Conservation (phyloP, 2,329 filamentous ascomycete species). For the Epichloe brachyelytri region DNA sequence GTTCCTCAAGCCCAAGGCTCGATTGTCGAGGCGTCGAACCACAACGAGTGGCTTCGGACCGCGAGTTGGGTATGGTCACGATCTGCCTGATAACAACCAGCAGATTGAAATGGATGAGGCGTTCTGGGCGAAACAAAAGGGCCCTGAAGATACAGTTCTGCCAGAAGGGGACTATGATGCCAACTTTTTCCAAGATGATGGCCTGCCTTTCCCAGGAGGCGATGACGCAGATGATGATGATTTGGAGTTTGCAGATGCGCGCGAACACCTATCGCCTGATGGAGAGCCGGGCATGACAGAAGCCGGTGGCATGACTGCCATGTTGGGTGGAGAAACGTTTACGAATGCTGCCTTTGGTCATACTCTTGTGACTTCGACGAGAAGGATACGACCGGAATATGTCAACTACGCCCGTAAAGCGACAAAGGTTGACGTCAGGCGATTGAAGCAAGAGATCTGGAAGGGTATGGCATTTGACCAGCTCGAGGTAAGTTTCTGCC, state of each 20-base stretch:
- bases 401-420: conserved; percentile 58
- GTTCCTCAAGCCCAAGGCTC: conserved; percentile 89
- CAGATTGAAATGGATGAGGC: conserved; percentile 84
- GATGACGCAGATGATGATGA: conserved; percentile 53
- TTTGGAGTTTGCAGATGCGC: conserved; percentile 64
- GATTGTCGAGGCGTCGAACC: conserved; percentile 53
- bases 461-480: conserved; percentile 48
- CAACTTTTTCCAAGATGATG: conserved; percentile 92
- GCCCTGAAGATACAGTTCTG: conserved; percentile 43
- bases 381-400: conserved; percentile 52
- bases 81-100: conserved; percentile 36
- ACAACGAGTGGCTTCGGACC: conserved; percentile 32
- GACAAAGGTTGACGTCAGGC: conserved; percentile 58
- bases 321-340: conserved; percentile 37
- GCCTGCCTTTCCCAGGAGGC: conserved; percentile 52
- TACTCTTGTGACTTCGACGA: conserved; percentile 51
- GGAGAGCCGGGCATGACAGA: conserved; percentile 33
- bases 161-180: conserved; percentile 80
- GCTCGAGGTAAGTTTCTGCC: conserved; percentile 31
- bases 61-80: conserved; percentile 29
- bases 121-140: conserved; percentile 76
- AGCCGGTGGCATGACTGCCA: conserved; percentile 34
- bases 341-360: conserved; percentile 46
- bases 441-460: conserved; percentile 59
- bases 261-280: conserved; percentile 65